A percentile compares a stretch with the other conserved stretches of the same genome.
Conservation (phyloP, 1,284 basidiomycete genomes). For the Marasmius fiardii region DNA sequence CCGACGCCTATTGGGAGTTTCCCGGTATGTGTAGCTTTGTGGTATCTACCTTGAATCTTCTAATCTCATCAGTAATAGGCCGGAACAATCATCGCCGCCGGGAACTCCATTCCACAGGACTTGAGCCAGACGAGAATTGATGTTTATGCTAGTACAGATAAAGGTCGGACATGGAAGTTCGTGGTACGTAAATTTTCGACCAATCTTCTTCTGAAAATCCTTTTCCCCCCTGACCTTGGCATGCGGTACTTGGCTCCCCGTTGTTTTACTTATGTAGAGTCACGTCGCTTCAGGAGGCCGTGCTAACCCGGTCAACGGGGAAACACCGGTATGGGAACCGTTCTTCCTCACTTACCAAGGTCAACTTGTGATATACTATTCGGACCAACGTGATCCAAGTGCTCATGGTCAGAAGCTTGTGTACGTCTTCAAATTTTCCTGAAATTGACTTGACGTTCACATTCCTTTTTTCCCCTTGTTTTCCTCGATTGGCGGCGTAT, state of each 20-base stretch:
- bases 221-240: slow-evolving; percentile 5
- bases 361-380: slow-evolving; percentile 31
- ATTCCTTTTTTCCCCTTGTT: too few relatives aligned
- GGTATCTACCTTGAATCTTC: background rate
- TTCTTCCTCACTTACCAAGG: slow-evolving; percentile 28
- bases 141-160: slow-evolving; percentile 28
- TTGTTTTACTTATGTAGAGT: too few relatives aligned
- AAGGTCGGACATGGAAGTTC: slow-evolving; percentile 11
- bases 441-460: background rate
- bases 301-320: slow-evolving; percentile 21
- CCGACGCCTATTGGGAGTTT: slow-evolving; percentile 20
- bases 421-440: background rate
- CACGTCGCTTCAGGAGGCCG: slow-evolving; percentile 22
- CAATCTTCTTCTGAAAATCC: background rate
- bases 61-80: background rate
- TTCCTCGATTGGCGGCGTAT: too few relatives aligned
- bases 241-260: too few relatives aligned
- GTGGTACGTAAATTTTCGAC: slow-evolving; percentile 26
- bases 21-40: slow-evolving; percentile 23
- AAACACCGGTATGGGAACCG: slow-evolving; percentile 31
- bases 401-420: slow-evolving; percentile 31
- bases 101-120: slow-evolving; percentile 22
- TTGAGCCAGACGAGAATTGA: slow-evolving; percentile 29
- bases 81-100: slow-evolving; percentile 28
- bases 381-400: slow-evolving; percentile 29